Conservation (phyloP, 139 green algal genomes). For the Chlamydomonas eustigma region DNA sequence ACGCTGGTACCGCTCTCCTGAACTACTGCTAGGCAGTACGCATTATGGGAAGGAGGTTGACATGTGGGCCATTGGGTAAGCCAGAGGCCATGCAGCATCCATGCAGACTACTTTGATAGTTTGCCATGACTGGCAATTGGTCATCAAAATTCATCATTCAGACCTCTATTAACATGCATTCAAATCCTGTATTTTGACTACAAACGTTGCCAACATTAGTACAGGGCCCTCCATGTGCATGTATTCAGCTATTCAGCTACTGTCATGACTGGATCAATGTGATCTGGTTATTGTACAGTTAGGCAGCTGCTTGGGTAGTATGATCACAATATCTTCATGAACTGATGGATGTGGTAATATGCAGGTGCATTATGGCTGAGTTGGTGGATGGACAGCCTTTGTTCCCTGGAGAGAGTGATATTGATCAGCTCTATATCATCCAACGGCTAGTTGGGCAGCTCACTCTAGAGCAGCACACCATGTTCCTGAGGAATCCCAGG, state of each 20-base stretch:
- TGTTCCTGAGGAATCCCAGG: slow-evolving; percentile 59
- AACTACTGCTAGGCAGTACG: slow-evolving; percentile 83
- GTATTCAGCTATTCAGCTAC: too few relatives aligned
- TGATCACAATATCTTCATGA: not conserved
- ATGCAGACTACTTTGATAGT: too few relatives aligned
- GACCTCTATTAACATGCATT: too few relatives aligned
- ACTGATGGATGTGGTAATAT: not conserved
- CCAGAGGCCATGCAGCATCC: too few relatives aligned
- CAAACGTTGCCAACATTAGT: too few relatives aligned
- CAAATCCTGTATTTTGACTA: too few relatives aligned
- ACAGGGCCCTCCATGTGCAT: too few relatives aligned
- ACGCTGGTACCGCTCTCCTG: slow-evolving; percentile 88
- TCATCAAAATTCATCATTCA: too few relatives aligned
- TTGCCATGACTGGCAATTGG: too few relatives aligned
- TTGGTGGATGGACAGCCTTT: slow-evolving; percentile 78
- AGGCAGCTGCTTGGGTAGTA: too few relatives aligned
- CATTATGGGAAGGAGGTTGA: slow-evolving; percentile 82
- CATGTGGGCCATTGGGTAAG: slow-evolving; percentile 81
- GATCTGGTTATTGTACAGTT: too few relatives aligned
- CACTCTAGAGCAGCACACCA: slow-evolving; percentile 47
- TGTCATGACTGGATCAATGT: too few relatives aligned
- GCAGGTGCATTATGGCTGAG: slow-evolving; percentile 51
- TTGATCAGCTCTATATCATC: slow-evolving; percentile 89
- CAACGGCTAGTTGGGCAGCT: slow-evolving; percentile 58
- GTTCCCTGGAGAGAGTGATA: slow-evolving; percentile 87